phyloP scores from a whole-genome alignment of 2,329 filamentous ascomycete species.

The Sarocladiaceae sp. region DNA sequence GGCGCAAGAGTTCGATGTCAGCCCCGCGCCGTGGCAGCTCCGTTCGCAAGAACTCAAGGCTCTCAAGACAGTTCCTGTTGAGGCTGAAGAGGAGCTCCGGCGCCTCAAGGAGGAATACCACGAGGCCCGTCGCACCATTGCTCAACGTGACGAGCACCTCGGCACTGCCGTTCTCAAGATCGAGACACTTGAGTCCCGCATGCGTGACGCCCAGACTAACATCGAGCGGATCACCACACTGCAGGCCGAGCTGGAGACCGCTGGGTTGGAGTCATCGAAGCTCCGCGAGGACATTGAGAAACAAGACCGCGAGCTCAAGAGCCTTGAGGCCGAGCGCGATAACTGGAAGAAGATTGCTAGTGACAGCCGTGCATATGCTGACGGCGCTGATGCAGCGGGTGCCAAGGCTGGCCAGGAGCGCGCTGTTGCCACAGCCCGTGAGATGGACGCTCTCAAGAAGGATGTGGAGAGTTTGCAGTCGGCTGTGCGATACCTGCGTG shows the following conservation, averaged over 20 bases:
- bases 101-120: conserved; percentile 74
- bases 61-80: conserved; percentile 73
- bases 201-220: conserved; percentile 77
- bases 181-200: conserved; percentile 81
- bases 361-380: conserved; percentile 51
- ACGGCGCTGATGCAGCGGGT: conserved; percentile 42
- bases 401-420: conserved; percentile 57
- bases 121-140: conserved; percentile 66
- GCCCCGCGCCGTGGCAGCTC: conserved; percentile 72
- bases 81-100: conserved; percentile 78
- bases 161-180: conserved; percentile 89
- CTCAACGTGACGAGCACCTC: conserved; percentile 71
- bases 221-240: conserved; percentile 61
- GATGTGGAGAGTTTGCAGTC: conserved; percentile 61
- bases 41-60: conserved; percentile 75
- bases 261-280: conserved; percentile 41
- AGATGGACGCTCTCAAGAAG: conserved; percentile 65
- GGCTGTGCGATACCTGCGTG: conserved; percentile 60
- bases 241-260: conserved; percentile 51
- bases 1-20: conserved; percentile 72
- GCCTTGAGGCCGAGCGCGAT: conserved; percentile 58
- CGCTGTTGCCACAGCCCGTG: conserved; percentile 62
- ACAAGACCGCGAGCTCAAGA: conserved; percentile 60
- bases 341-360: conserved; percentile 67
- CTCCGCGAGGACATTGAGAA: conserved; percentile 60